Base-by-base conservation (phyloP, 805 yeast species). In the Yamadazyma nakazawae region DNA sequence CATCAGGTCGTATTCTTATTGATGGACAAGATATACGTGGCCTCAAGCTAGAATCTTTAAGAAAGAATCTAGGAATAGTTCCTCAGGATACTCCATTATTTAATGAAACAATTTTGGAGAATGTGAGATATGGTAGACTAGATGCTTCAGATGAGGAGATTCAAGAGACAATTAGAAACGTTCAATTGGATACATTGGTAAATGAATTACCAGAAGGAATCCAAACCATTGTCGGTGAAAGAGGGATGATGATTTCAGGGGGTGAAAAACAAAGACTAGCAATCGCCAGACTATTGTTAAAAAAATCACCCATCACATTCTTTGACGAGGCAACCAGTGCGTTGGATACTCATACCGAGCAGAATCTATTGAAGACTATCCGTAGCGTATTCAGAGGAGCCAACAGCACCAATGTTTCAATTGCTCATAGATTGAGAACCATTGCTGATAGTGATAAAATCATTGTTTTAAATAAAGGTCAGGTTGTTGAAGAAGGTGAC, bases 171-270 rank as follows among this genome's bases (percentile, higher is more conserved):
- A 82, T 92, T 13, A 63, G 72, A 34, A 79, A 80, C 56, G 96
- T 96, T 3, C 83, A 86, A 56, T 72, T 92, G 51, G 79, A 79
- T 50, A 63, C 67, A 19, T 68, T 92, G 40, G 75, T 92, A 13
- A 55, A 63, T 5, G 87, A 83, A 37, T 66, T 94, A 40, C 98
- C 99, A 0, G 86, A 87, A 12, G 97, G 97, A 1, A 71, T 79
- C 35, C 72, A 85, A 25, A 94, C 98, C 0, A 74, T 88, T 48
- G 99, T 94, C 14, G 99, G 99, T 41, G 99, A 94, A 64, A 74
- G 95, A 60, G 99, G 99, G n/a, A 77, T 94, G 78, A 94, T 94
- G 99, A 91, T 94, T 40, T 89, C 97, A 21, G 99, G 99, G n/a
- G 99, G 99, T 50, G 99, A 94, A 63, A 91, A 94, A 63, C 99